These are phyloP conservation scores for Lepidium sativum DNA, from an alignment of 345 rosid species.

Conservation along the genomic window DNA sequence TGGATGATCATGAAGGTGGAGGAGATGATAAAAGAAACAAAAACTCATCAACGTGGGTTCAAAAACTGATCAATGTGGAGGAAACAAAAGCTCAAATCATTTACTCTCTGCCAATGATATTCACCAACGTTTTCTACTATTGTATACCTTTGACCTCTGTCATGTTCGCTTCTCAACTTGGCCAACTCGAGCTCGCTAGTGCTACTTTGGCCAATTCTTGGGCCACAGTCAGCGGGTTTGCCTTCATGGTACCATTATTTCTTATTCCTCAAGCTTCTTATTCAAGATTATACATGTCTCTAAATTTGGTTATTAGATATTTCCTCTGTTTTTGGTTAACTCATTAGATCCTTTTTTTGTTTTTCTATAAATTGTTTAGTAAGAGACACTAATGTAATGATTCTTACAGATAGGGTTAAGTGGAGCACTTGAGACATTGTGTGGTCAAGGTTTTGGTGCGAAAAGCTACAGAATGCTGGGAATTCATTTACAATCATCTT, in stretches of 20 bases:
- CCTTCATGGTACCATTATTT: conserved; percentile 48
- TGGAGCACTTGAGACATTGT: conserved; percentile 87
- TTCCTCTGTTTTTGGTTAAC: background rate
- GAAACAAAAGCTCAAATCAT: too few species aligned
- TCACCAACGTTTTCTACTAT: conserved; percentile 49
- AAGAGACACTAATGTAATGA: background rate
- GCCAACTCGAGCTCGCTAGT: conserved; percentile 64
- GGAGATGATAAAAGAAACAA: background rate
- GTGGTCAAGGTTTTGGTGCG: too few species aligned
- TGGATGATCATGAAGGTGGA: background rate
- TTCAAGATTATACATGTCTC: background rate
- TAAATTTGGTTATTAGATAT: background rate
- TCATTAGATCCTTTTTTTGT: too few species aligned
- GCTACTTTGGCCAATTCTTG: conserved; percentile 87
- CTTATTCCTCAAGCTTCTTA: background rate
- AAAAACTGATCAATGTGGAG: conserved; percentile 33
- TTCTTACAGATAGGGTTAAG: conserved; percentile 51
- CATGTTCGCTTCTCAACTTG: conserved; percentile 77
- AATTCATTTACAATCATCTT: too few species aligned
- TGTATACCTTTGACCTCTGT: conserved; percentile 56
- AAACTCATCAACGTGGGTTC: conserved; percentile 25
- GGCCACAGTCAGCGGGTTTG: conserved; percentile 76
- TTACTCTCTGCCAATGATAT: conserved; percentile 62
- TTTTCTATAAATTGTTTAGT: too few species aligned
- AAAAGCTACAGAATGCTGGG: too few species aligned